Percentiles rank a stretch among this genome's conserved stretches.
Evolutionary conservation across 1,284 basidiomycete genomes (phyloP).

Genomic region (Omphalotus olearius): DNA sequence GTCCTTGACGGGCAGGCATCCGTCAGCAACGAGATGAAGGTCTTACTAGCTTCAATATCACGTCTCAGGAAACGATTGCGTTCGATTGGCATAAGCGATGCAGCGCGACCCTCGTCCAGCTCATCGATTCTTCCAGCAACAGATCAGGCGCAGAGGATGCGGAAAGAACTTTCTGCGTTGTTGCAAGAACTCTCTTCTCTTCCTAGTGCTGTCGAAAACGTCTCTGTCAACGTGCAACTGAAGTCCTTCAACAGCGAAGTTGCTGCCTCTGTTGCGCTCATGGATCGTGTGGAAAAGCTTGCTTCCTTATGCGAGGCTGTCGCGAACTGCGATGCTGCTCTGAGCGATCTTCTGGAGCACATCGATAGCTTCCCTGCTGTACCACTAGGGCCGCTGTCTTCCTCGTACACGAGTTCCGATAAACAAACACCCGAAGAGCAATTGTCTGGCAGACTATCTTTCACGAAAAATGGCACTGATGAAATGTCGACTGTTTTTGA

Average conservation of each 20-base stretch:
- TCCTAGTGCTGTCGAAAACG: constrained; percentile 37
- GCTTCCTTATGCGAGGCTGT: constrained; percentile 45
- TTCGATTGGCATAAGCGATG: constrained; percentile 55
- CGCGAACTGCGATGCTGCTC: constrained; percentile 59
- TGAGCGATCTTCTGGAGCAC: constrained; percentile 80
- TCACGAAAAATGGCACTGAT: constrained; percentile 50
- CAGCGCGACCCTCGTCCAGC: constrained; percentile 39
- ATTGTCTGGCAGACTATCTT: constrained; percentile 53
- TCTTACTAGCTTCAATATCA: constrained; percentile 23
- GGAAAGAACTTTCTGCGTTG: constrained; percentile 42
- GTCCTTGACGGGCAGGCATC: background rate
- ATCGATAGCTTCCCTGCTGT: constrained; percentile 69
- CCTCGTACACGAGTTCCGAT: constrained; percentile 38
- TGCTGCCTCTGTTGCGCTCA: constrained; percentile 40
- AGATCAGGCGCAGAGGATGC: constrained; percentile 41
- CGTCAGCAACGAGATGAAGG: constrained; percentile 21
- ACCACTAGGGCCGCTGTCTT: constrained; percentile 49
- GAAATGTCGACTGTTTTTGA: constrained; percentile 39
- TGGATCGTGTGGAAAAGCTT: constrained; percentile 50
- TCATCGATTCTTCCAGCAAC: constrained; percentile 49
- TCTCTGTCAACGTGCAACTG: constrained; percentile 49
- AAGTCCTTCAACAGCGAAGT: constrained; percentile 58
- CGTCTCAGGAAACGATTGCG: constrained; percentile 53
- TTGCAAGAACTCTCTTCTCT: constrained; percentile 42
- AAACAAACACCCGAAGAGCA: constrained; percentile 56